Conservation (phyloP, 208 protist species). For the Trichomonas gallinae region DNA sequence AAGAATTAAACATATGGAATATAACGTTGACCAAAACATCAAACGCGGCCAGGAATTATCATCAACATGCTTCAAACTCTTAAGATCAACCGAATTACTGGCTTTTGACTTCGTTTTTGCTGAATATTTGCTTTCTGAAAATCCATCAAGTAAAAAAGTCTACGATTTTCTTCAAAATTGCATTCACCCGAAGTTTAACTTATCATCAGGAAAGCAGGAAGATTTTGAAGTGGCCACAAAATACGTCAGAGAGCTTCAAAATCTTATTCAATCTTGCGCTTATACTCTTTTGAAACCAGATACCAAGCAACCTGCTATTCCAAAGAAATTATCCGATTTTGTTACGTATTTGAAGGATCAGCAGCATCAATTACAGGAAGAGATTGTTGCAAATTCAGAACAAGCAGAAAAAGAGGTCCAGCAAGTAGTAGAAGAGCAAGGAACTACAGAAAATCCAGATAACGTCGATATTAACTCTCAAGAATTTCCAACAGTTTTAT, state of each 20-base stretch:
- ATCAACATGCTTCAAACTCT: neutral
- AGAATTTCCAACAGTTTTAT: neutral
- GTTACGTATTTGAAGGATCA: neutral
- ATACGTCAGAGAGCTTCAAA: neutral
- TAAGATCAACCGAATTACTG: neutral
- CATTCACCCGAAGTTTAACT: neutral
- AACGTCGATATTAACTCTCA: neutral
- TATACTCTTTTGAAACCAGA: neutral
- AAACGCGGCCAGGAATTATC: neutral
- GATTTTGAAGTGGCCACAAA: neutral
- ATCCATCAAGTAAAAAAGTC: neutral
- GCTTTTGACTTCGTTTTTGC: conserved; percentile 3
- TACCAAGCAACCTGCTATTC: neutral
- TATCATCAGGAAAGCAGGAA: neutral
- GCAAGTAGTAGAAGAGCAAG: too few species aligned
- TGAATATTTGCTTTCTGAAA: neutral
- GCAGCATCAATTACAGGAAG: neutral
- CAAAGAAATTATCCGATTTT: neutral
- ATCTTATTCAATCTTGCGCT: neutral
- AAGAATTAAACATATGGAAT: conserved; percentile 14
- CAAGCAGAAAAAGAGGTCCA: neutral
- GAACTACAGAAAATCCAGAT: neutral
- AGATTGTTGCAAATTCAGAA: neutral
- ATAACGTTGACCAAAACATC: neutral
- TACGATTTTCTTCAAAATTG: neutral